phyloP scores from a whole-genome alignment of 2,329 filamentous ascomycete species.

The Ascochyta koolunga region DNA sequence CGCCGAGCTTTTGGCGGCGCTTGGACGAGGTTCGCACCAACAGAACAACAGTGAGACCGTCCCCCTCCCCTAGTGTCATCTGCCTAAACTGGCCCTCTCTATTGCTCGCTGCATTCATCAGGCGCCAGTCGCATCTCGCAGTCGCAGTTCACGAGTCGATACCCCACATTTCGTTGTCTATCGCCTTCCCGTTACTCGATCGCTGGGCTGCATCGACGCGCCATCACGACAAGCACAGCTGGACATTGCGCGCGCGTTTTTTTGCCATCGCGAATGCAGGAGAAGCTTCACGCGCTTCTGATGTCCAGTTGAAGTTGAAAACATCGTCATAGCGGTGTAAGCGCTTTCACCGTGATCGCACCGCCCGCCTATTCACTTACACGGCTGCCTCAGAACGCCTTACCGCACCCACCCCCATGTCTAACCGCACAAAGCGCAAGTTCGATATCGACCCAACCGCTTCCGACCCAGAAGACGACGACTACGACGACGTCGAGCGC shows the following conservation, averaged over 20 bases:
- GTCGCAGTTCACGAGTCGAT: constrained; percentile 4
- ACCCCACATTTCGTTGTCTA: constrained; percentile 18
- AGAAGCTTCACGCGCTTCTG: constrained; percentile 24
- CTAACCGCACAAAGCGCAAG: constrained; percentile 49
- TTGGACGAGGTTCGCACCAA: constrained; percentile 22
- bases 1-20: constrained; percentile 20
- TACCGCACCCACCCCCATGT: constrained; percentile 41
- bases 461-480: constrained; percentile 48
- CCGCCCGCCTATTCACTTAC: constrained; percentile 21
- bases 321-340: constrained; percentile 30
- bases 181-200: constrained; percentile 22
- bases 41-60: constrained; percentile 23
- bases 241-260: constrained; percentile 26
- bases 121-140: constrained; percentile 16
- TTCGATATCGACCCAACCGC: constrained; percentile 48
- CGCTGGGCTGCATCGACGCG: constrained; percentile 30
- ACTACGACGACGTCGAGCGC: constrained; percentile 44
- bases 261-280: constrained; percentile 30
- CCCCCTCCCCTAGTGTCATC: constrained; percentile 25
- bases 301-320: constrained; percentile 28
- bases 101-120: constrained; percentile 21
- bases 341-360: constrained; percentile 21
- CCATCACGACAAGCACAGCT: constrained; percentile 22
- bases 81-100: constrained; percentile 17
- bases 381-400: constrained; percentile 27